Base-by-base conservation (phyloP, 257 asterid genomes). In the Lycium barbarum region DNA sequence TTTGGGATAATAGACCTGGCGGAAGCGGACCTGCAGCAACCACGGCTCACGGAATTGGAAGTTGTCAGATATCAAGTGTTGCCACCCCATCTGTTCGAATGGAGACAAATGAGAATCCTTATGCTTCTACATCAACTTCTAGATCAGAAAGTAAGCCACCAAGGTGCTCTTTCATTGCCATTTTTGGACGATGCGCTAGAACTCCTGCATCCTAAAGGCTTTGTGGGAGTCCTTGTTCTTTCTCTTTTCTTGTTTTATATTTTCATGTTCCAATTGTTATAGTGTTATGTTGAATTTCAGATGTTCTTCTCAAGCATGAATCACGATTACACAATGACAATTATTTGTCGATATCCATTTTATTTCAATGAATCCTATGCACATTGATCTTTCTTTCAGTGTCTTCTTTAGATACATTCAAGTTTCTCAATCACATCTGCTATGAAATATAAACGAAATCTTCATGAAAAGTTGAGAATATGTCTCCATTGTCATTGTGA, bases 1-100 rank as follows among this genome's bases (percentile, higher is more conserved):
- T 91, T 87, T 94, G 97, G 97, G 90, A 88, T 38, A 80, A 65
- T 59, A 83, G 84, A 49, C 38, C 83, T 0, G 87, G 86, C 0
- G 57, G 78, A 43, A 49, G 66, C 63, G 67, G 2, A 2, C 55
- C 78, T 7, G 22, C 33, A n/a, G 36, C 43, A 36, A 2, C 51
- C 51, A 57, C 53, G 7, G 62, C 38, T 38, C 86, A 59, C 38
- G 85, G 43, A 74, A 10, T 14, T 6, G 58, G 13, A 67, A 67
- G 35, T 40, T 2, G 5, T 79, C 84, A 76, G 68, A 20, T 6
- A 45, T 20, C 58, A 20, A 15, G 11, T 10, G 61, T 2, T 35
- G 38, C 0, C 2, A 1, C 36, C 26, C 61, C 20, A 26, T 7
- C 80, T 2, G 6, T 14, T 6, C 53, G 20, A 58, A 26, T 85